A percentile compares a stretch with the other conserved stretches of the same genome.
These are phyloP conservation scores for Scenedesmus sp. DNA, from an alignment of 163 green algal genomes.

Conservation along the genomic window DNA sequence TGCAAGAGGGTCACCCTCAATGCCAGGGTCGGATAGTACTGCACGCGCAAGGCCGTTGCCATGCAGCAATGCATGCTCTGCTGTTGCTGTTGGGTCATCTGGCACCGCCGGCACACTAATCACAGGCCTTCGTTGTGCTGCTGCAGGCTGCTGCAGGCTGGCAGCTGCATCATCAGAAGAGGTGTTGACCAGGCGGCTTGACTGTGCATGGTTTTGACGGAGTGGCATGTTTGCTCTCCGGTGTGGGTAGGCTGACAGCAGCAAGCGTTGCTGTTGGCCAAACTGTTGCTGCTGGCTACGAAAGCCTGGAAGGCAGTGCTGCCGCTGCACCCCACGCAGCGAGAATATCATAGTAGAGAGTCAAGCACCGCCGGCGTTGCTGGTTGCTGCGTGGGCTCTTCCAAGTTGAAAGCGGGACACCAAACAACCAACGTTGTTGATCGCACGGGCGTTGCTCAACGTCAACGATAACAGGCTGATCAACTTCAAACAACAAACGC, in stretches of 20 bases:
- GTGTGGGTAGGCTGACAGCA: neutral
- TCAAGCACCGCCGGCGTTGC: neutral
- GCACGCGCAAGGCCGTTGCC: conserved; percentile 35
- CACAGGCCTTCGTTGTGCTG: neutral
- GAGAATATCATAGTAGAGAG: neutral
- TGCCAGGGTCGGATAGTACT: conserved; percentile 32
- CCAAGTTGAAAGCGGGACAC: neutral
- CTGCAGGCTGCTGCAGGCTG: neutral
- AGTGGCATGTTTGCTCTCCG: neutral
- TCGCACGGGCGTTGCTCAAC: neutral
- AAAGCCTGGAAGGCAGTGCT: neutral
- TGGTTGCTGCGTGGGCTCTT: neutral
- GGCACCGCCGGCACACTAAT: neutral
- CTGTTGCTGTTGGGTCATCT: conserved; percentile 9
- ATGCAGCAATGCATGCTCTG: conserved; percentile 7
- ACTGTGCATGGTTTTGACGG: neutral
- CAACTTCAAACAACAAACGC: neutral
- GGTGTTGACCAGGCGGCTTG: neutral
- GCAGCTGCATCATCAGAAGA: neutral
- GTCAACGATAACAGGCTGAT: neutral
- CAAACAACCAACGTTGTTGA: conserved; percentile 5
- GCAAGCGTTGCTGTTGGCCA: neutral
- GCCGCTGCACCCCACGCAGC: neutral
- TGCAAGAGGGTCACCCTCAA: conserved; percentile 53
- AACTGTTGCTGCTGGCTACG: neutral